Percentiles rank a stretch among this genome's conserved stretches.
Conservation (phyloP, 2,329 filamentous ascomycete species). For the Aspergillus persii region DNA sequence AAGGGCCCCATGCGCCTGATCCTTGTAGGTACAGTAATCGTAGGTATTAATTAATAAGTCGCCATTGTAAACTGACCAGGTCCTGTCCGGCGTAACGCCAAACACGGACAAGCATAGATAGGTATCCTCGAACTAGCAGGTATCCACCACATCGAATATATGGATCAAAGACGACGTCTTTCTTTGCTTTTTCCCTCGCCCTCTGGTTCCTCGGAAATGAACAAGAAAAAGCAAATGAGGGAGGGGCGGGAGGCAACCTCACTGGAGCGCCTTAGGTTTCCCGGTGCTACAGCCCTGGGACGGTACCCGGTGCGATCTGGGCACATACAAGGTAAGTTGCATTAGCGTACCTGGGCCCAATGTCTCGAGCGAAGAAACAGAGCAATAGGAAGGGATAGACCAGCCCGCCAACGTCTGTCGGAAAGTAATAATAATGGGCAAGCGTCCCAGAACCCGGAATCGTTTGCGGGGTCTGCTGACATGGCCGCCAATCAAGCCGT, state of each 20-base stretch:
- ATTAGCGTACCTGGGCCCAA: constrained; percentile 34
- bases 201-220: background rate
- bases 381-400: background rate
- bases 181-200: background rate
- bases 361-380: constrained; percentile 8
- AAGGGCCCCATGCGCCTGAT: background rate
- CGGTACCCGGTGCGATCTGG: constrained; percentile 15
- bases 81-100: background rate
- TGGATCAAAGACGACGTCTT: background rate
- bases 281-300: constrained; percentile 39
- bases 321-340: constrained; percentile 33
- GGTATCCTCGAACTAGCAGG: background rate
- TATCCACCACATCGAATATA: background rate
- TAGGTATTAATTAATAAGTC: background rate
- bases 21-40: background rate
- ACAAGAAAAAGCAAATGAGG: background rate
- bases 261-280: constrained; percentile 31
- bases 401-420: constrained; percentile 5
- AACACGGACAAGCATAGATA: background rate
- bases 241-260: constrained; percentile 3
- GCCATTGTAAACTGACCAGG: background rate
- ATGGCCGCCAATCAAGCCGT: constrained; percentile 9
- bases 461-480: constrained; percentile 16
- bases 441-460: constrained; percentile 13
- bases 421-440: constrained; percentile 4